Evolutionary conservation across 1,139 yeast species (phyloP).

Genomic region (Yamadazyma jaroonii): DNA sequence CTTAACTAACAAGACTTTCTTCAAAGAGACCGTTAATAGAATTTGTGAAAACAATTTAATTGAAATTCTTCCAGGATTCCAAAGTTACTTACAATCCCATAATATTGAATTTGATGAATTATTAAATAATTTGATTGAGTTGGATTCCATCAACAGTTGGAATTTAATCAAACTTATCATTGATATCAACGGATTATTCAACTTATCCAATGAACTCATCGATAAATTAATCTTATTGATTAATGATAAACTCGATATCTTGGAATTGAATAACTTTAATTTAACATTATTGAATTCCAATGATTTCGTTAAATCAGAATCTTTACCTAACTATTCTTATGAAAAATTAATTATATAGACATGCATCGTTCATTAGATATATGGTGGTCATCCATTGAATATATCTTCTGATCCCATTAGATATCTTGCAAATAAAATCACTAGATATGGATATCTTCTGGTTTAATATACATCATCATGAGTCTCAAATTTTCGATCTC

Average conservation of each 20-base stretch:
- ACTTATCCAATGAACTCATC: slow-evolving; percentile 48
- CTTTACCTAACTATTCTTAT: slow-evolving; percentile 49
- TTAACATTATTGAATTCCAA: slow-evolving; percentile 54
- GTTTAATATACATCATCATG: background rate
- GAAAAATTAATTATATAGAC: slow-evolving; percentile 40
- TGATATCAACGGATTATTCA: slow-evolving; percentile 64
- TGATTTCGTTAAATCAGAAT: slow-evolving; percentile 19
- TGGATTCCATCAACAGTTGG: slow-evolving; percentile 48
- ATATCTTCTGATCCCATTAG: too few species aligned
- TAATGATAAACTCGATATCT: slow-evolving; percentile 46
- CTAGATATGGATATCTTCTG: background rate
- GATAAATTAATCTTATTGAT: slow-evolving; percentile 43
- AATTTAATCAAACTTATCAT: slow-evolving; percentile 58
- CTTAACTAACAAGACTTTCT: slow-evolving; percentile 50
- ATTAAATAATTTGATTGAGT: slow-evolving; percentile 25
- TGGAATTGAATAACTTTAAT: slow-evolving; percentile 51
- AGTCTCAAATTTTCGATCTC: background rate
- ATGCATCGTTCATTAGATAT: slow-evolving; percentile 9
- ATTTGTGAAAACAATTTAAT: slow-evolving; percentile 19
- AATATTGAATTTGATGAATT: slow-evolving; percentile 39
- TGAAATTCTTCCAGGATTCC: slow-evolving; percentile 39
- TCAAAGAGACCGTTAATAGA: slow-evolving; percentile 58
- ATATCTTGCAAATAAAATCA: too few species aligned
- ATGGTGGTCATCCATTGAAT: background rate
- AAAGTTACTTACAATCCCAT: slow-evolving; percentile 2